Base-by-base conservation (phyloP, 441 rosid genomes). In the Populus hybrid region DNA sequence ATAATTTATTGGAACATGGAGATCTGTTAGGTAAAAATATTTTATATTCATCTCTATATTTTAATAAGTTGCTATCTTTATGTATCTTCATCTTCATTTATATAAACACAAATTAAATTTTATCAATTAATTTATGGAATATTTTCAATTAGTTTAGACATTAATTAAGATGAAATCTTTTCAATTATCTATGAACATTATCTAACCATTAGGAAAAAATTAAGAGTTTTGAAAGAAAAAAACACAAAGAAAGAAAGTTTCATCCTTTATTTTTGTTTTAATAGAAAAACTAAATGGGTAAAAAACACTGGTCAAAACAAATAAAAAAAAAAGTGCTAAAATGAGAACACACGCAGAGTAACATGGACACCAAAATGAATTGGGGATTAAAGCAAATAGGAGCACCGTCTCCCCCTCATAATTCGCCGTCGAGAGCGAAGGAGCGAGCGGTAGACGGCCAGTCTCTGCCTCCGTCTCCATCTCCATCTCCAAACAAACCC, bases 401-500 rank as follows among this genome's bases (percentile, higher is more conserved):
- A 74, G 65, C n/a, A 71, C 4, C 64, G 8, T 14, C 69, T 66
- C 20, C 14, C 35, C 26, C 26, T 23, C 14, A 8, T 4, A 70
- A 35, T 40, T 77, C 32, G 34, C 66, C 71, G n/a, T 72, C 65
- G 38, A 36, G 59, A 36, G 72, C 57, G 57, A 16, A 50, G 57
- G 57, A 30, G 28, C 36, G 76, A 72, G 67, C 3, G n/a, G 28
- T 28, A 0, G 57, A 6, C 30, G 42, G 32, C 57, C 57, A 1
- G 57, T 14, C 57, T 14, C 57, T 16, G 57, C 57, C 57, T 65
- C 76, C 6, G 77, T 72, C 80, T 34, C 73, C 34, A 21, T 21
- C 75, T 20, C 16, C 46, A 21, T 21, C 75, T 20, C 16, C 46
- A 6, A 73, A 73, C 67, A 36, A 78, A 67, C 81, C 20, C 57